Evolutionary conservation across 345 rosid genomes (phyloP), one percentile per base, ranked within the genome.

Genomic region (Populus pruinosa): DNA sequence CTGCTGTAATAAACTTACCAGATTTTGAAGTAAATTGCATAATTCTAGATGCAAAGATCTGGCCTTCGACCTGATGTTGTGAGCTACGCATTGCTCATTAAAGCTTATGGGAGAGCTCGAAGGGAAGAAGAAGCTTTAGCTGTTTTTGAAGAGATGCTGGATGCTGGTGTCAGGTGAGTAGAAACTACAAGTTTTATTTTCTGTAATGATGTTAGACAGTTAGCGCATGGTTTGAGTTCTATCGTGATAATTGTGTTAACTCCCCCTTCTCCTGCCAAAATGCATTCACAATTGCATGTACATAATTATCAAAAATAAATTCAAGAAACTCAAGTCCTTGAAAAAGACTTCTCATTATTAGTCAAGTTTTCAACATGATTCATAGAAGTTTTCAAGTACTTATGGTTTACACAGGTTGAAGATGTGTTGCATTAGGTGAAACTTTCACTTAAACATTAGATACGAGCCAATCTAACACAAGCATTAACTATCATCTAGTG

Each of bases 141-240:
- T 56, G 99, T 96, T 83, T 96, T 96, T 81, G 98, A 93, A 88
- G 98, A 93, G 82, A 96, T 96, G 99, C 88, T 92, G 81, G 95
- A 83, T 85, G 98, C 99, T 75, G 96, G 96, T 80, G 91, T 96
- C 82, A 93, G 96, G 99, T 95, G 74, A 56, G 89, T 70, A 20
- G 44, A 69, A 56, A 59, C 29, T 67, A 10, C 49, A 29, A 39
- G 21, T 38, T 47, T 74, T 43, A 4, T 23, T 43, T 29, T 41
- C 31, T 71, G 23, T 21, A 13, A 33, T 20, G 33, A 0, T 35
- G 18, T 38, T 17, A n/a, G 2, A 20, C 3, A 69, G 36, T 33
- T 33, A 4, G 36, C 33, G n/a, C 59, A 53, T 53, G n/a, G 61
- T 53, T 53, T 39, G 43, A 39, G 11, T 39, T 39, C 43, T 39